These are phyloP conservation scores for Globisporangium paddicum DNA, from an alignment of 352 stramenopile genomes.

Conservation along the genomic window DNA sequence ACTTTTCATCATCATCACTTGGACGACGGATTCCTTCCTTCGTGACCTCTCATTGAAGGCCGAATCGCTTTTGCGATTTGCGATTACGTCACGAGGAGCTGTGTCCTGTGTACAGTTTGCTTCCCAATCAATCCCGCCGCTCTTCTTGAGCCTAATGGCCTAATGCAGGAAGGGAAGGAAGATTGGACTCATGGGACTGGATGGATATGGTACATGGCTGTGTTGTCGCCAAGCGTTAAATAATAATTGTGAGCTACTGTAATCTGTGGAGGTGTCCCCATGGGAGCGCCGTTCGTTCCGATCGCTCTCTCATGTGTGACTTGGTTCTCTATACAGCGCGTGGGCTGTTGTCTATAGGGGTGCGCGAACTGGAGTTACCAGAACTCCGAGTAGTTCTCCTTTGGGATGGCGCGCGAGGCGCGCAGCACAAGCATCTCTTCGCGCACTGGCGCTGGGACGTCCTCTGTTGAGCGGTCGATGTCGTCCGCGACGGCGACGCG, in stretches of 20 bases:
- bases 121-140: not conserved
- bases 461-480: slow-evolving; percentile 57
- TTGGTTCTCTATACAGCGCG: not conserved
- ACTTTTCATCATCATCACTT: too few species aligned
- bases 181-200: not conserved
- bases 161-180: too few species aligned
- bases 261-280: not conserved
- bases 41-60: too few species aligned
- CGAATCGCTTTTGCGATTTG: too few species aligned
- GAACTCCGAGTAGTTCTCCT: slow-evolving; percentile 74
- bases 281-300: slow-evolving; percentile 1
- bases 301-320: not conserved
- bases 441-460: slow-evolving; percentile 40
- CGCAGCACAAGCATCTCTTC: slow-evolving; percentile 80
- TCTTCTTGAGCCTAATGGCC: too few species aligned
- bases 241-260: not conserved
- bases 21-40: too few species aligned
- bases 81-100: too few species aligned
- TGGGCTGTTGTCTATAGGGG: not conserved
- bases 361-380: slow-evolving; percentile 24
- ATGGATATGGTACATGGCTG: slow-evolving; percentile 6
- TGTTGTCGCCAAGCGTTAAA: not conserved
- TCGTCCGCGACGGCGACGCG: slow-evolving; percentile 42
- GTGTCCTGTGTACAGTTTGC: too few species aligned
- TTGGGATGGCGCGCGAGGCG: slow-evolving; percentile 62